Base-by-base conservation (phyloP, 768 basidiomycete species). In the Mycena olivaceomarginata region DNA sequence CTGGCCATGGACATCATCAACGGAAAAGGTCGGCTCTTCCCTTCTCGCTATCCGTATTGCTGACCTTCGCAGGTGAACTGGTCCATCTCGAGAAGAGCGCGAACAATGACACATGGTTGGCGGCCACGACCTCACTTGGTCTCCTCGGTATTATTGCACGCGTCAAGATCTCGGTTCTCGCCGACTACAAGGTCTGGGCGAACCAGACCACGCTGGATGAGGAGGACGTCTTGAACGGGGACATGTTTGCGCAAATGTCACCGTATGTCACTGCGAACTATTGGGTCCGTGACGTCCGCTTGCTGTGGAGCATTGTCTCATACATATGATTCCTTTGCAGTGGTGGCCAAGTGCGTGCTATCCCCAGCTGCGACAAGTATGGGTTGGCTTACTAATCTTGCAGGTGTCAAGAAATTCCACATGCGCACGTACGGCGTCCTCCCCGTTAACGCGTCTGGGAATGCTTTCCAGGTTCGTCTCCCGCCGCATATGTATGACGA, bases 221-320 rank as follows among this genome's bases (percentile, higher is more conserved):
- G 76, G 80, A 77, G 18, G 81, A 84, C 6, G 83, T 86, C 43
- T 74, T 86, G 67, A 82, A 85, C 59, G 85, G 81, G 15, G 85
- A 86, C 75, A 82, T 87, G 20, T 85, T 80, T 66, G 80, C 66
- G 22, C 76, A 83, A 65, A 83, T 86, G 65, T 85, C 83, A 12
- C 86, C 86, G 10, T 87, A 84, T 67, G 86, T 86, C n/a, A 87
- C 85, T 16, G 86, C 86, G 1, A 87, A 87, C 41, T 85, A 83
- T 65, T 87, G 85, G 86, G 86, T 87, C 53, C 15, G 31, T 31
- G 4, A 31, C 31, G 83, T 77, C 39, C 7, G 20, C 71, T 43
- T 1, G 25, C 40, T 31, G 18, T 56, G 37, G 10, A 18, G 1
- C 12, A 4, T 20, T 63, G 16, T 2, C 10, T 53, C 46, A 48